Base-by-base conservation (phyloP, 148 eudicot species). In the Linanthus parryae region DNA sequence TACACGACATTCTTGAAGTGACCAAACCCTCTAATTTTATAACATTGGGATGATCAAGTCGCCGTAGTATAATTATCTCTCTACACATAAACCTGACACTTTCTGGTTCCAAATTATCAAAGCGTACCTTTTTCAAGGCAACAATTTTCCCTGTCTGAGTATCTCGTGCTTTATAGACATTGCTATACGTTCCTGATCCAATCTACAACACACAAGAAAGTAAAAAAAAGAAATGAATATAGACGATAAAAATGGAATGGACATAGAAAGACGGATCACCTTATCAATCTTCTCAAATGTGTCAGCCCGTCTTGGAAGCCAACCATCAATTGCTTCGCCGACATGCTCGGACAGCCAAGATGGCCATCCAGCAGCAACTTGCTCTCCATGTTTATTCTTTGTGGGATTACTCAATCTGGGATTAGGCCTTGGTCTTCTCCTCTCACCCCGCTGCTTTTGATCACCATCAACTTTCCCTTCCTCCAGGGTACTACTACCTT, bases 341-440 rank as follows among this genome's bases (percentile, higher is more conserved):
- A 84, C 82, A 65, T 81, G 89, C n/a, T 79, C 84, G 0, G 95
- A 83, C 12, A 91, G 81, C 97, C 97, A 90, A 57, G 88, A 60
- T 3, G 97, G 97, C 97, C 97, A 90, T 22, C 95, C 97, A 51
- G 97, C 97, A 7, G 97, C 95, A 26, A 90, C 97, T 71, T 83
- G 97, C 62, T 90, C 97, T 24, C 97, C 97, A 36, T 73, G 78
- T 19, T 68, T 61, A 57, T 74, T 58, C 69, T 83, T 90, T 2
- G 80, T 71, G 24, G 73, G 83, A 64, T 76, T 90, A 54, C 97
- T 74, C 62, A 71, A 43, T 73, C 85, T 75, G 0, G 95, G 88
- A 62, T 83, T 78, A 0, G 75, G 51, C 77, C 64, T 85, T 5
- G 80, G 69, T 46, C 85, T 68, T 63, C 80, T 73, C 60, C 77